phyloP scores from a whole-genome alignment of 768 basidiomycete genomes.

The Tylopilus plumbeoviolaceoides region DNA sequence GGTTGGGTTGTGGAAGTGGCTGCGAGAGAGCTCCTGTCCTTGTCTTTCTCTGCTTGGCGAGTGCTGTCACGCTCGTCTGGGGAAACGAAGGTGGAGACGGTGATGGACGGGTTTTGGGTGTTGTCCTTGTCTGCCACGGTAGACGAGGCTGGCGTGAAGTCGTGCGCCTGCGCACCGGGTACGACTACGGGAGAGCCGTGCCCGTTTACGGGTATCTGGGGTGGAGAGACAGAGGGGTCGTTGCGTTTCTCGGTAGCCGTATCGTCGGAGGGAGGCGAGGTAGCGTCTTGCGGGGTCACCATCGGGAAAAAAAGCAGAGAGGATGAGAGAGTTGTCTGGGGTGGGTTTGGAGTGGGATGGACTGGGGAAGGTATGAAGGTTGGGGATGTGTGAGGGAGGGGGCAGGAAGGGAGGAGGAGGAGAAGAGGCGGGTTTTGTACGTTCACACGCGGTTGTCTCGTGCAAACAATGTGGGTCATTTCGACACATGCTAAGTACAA shows the following conservation, averaged over 20 bases:
- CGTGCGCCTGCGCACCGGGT: slow-evolving; percentile 26
- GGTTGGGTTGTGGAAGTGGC: slow-evolving; percentile 43
- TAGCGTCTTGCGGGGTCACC: slow-evolving; percentile 22
- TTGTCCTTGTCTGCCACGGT: slow-evolving; percentile 37
- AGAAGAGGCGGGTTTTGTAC: slow-evolving; percentile 28
- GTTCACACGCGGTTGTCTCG: slow-evolving; percentile 26
- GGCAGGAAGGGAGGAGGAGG: slow-evolving; percentile 1
- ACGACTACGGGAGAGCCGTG: slow-evolving; percentile 19
- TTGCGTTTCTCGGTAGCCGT: slow-evolving; percentile 21
- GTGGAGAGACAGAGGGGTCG: slow-evolving; percentile 9
- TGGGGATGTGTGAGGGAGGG: slow-evolving; percentile 12
- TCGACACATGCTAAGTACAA: background rate
- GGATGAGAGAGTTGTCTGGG: too few relatives aligned
- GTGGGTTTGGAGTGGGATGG: too few relatives aligned
- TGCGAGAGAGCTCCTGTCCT: slow-evolving; percentile 44
- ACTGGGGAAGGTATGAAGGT: too few relatives aligned
- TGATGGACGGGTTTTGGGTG: slow-evolving; percentile 31
- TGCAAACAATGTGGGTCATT: slow-evolving; percentile 26
- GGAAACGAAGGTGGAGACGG: slow-evolving; percentile 31
- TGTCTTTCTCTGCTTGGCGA: slow-evolving; percentile 36
- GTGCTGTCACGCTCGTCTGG: slow-evolving; percentile 32
- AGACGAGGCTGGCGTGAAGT: slow-evolving; percentile 28
- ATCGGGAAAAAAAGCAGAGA: slow-evolving; percentile 4
- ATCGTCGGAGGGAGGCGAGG: slow-evolving; percentile 15
- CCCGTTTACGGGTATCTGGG: slow-evolving; percentile 25